Base-by-base conservation (phyloP, 148 eudicot genomes). In the Silene uniflora region DNA sequence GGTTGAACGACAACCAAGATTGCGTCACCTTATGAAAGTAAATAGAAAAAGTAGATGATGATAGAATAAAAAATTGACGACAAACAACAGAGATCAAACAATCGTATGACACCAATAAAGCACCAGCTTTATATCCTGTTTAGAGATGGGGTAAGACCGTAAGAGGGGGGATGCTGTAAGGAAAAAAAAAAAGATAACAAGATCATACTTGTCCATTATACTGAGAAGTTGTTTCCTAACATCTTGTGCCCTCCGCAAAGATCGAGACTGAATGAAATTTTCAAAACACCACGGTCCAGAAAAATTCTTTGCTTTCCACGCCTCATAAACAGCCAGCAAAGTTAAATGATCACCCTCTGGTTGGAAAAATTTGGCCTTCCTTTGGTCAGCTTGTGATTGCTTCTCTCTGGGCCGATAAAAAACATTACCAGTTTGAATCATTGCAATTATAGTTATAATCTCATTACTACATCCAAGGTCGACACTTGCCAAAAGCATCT, bases 381-480 rank as follows among this genome's bases (percentile, higher is more conserved):
- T 95, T 77, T 95, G 93, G 73, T 90, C 98, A 12, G 97, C 98
- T 80, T 88, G 92, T n/a, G 97, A 96, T 83, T 95, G 98, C 78
- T 95, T 95, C 81, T 95, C 98, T 81, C 93, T 84, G 0, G 98
- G 98, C 52, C 98, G 82, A 78, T 92, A 90, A 62, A 92, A 92
- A 23, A 95, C 80, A 76, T 95, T 95, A 64, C 96, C 98, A 19
- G 98, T 92, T 66, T 88, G 91, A 75, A 95, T 90, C 98, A 92
- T 95, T 8, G 98, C 91, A 84, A 92, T 95, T 22, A 95, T 92
- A 14, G 99, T 95, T 85, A 95, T 73, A 32, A 90, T 89, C 83
- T 95, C 99, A 83, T 95, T 93, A 75, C 94, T 92, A 72, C 99
- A 95, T 7, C 97, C 99, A 73, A 95, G 96, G 66, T 95, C 94